A percentile compares a stretch with the other conserved stretches of the same genome.
Evolutionary conservation across 306 rosid genomes (phyloP).

Genomic region (Citrullus amarus): DNA sequence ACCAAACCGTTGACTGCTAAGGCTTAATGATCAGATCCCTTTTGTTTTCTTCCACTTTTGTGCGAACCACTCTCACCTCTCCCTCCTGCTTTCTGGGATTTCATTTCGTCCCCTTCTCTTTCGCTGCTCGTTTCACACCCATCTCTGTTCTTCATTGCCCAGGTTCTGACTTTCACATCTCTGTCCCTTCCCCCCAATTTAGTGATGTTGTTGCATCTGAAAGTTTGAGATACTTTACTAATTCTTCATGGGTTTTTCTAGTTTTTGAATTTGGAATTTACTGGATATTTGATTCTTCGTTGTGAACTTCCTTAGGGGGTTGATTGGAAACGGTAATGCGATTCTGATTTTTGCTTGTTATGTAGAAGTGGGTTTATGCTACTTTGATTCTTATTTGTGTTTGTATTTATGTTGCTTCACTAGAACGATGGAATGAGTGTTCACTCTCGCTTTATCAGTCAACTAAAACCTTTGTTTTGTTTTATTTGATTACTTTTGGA

Average conservation of each 20-base stretch:
- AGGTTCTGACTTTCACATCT: not conserved
- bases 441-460: not conserved
- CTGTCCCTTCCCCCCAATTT: not conserved
- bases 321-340: not conserved
- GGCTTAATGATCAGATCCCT: constrained; percentile 6
- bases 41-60: not conserved
- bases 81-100: not conserved
- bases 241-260: not conserved
- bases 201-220: not conserved
- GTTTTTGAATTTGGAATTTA: not conserved
- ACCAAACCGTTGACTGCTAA: not conserved
- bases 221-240: not conserved
- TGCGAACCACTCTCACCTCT: not conserved
- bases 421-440: not conserved
- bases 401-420: not conserved
- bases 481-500: not conserved
- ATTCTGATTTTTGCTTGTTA: not conserved
- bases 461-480: not conserved
- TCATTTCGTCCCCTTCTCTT: not conserved
- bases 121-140: not conserved
- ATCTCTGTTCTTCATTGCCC: not conserved
- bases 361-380: not conserved
- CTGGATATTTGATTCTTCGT: not conserved
- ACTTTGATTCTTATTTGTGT: not conserved
- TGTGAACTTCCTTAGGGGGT: not conserved